These are phyloP conservation scores for Maudiozyma bulderi DNA, from an alignment of 805 yeast genomes.

Conservation along the genomic window DNA sequence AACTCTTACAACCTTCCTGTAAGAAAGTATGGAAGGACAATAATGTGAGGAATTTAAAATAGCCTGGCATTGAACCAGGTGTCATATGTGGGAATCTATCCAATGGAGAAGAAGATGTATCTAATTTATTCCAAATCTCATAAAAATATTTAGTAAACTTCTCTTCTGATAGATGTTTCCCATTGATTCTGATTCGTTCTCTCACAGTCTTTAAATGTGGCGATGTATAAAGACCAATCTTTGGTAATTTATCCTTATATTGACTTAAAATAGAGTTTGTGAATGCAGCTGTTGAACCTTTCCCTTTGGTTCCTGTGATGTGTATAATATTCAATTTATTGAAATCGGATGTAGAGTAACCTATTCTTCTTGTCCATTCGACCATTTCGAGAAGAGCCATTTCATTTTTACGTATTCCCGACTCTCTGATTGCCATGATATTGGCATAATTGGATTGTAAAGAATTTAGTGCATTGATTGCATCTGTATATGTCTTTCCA, in stretches of 20 bases:
- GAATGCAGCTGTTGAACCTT: conserved; percentile 96
- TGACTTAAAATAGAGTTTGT: conserved; percentile 69
- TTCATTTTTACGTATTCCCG: conserved; percentile 57
- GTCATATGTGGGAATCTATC: conserved; percentile 64
- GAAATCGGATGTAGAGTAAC: conserved; percentile 57
- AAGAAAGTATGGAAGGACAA: conserved; percentile 85
- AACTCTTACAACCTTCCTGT: conserved; percentile 84
- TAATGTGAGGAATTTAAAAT: conserved; percentile 82
- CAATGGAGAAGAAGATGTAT: conserved; percentile 44
- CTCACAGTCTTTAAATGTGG: conserved; percentile 92
- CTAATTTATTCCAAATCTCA: conserved; percentile 83
- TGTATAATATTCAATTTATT: conserved; percentile 74
- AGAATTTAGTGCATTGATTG: conserved; percentile 73
- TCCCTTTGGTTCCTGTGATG: conserved; percentile 96
- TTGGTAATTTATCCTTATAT: conserved; percentile 37
- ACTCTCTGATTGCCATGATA: conserved; percentile 67
- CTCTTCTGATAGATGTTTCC: conserved; percentile 71
- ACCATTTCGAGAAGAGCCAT: conserved; percentile 76
- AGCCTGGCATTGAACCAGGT: conserved; percentile 73
- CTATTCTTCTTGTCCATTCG: conserved; percentile 67
- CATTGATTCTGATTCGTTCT: conserved; percentile 83
- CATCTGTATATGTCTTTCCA: conserved; percentile 44
- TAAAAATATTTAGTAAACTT: conserved; percentile 83
- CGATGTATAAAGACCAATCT: conserved; percentile 88
- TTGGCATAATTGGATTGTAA: conserved; percentile 87